Conservation (phyloP, 306 rosid species). For the Hippophae tibetana region DNA sequence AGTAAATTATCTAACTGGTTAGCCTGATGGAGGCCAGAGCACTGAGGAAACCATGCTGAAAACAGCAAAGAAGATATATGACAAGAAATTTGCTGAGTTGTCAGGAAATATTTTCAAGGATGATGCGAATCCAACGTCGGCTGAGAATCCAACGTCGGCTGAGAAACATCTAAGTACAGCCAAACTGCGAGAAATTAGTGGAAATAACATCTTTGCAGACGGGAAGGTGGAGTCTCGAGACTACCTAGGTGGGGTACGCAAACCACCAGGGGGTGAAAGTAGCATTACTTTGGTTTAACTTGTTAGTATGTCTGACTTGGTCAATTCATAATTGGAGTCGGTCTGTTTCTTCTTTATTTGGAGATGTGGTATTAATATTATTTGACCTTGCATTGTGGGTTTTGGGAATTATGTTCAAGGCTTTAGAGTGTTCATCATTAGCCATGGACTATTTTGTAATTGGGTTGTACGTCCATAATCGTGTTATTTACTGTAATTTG, state of each 20-base stretch:
- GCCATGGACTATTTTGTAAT: slow-evolving; percentile 52
- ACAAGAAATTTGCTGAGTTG: slow-evolving; percentile 64
- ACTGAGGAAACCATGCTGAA: slow-evolving; percentile 47
- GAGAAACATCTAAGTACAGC: slow-evolving; percentile 80
- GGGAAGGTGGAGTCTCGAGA: slow-evolving; percentile 91
- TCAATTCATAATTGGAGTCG: slow-evolving; percentile 30
- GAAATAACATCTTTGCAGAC: slow-evolving; percentile 91
- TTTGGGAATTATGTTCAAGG: slow-evolving; percentile 62
- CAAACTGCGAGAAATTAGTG: slow-evolving; percentile 85
- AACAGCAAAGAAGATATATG: slow-evolving; percentile 75
- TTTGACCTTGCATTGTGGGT: slow-evolving; percentile 68
- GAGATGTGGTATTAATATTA: slow-evolving; percentile 47
- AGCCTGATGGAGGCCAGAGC: slow-evolving; percentile 47
- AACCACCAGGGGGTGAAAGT: slow-evolving; percentile 99
- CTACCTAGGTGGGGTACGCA: slow-evolving; percentile 89
- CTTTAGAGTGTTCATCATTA: slow-evolving; percentile 45
- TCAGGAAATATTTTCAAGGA: slow-evolving; percentile 90
- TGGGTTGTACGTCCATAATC: slow-evolving; percentile 78
- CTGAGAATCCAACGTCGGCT: slow-evolving; percentile 54
- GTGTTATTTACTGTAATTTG: slow-evolving; percentile 32
- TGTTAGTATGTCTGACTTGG: slow-evolving; percentile 51
- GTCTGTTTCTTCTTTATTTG: slow-evolving; percentile 42
- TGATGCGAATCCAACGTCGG: slow-evolving; percentile 26
- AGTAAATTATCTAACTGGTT: slow-evolving; percentile 11
- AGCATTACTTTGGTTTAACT: slow-evolving; percentile 88